These are phyloP conservation scores for Thermothielavioides terrestris DNA, from an alignment of 495 filamentous ascomycete genomes.

Conservation along the genomic window DNA sequence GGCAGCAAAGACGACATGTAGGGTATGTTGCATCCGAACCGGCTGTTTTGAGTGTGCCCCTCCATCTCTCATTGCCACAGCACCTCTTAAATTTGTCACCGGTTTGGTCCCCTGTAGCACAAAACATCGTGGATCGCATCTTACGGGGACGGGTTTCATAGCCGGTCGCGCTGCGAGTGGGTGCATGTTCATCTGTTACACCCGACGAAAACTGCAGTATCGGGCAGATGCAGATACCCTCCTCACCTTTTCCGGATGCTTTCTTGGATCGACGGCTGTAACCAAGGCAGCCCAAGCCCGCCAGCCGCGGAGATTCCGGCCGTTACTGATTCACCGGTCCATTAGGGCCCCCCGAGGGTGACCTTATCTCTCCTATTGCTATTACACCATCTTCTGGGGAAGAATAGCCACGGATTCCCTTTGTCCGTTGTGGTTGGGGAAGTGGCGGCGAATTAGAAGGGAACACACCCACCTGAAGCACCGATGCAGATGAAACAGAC, in stretches of 20 bases:
- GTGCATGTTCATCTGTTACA: neutral
- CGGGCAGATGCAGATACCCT: no score
- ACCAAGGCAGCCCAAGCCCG: neutral
- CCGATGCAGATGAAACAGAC: neutral
- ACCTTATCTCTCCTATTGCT: neutral
- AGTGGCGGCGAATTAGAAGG: no score
- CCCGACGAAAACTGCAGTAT: neutral
- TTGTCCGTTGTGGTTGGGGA: neutral
- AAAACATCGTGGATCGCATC: neutral
- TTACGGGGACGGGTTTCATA: neutral
- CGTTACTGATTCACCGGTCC: constrained; percentile 20
- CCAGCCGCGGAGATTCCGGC: constrained; percentile 9
- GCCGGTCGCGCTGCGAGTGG: neutral
- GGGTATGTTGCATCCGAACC: neutral
- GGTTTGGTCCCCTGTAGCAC: neutral
- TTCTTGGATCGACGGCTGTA: neutral
- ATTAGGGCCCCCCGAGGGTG: neutral
- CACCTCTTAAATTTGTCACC: neutral
- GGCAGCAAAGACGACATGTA: neutral
- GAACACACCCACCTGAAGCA: neutral
- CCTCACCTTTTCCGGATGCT: constrained; percentile 5
- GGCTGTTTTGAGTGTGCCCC: constrained; percentile 6
- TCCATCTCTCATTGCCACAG: neutral
- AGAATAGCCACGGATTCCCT: neutral
- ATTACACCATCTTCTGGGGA: neutral